A percentile compares a stretch with the other conserved stretches of the same genome.
These are phyloP conservation scores for Cymodocea nodosa DNA, from an alignment of 116 monocot genomes.

Conservation along the genomic window DNA sequence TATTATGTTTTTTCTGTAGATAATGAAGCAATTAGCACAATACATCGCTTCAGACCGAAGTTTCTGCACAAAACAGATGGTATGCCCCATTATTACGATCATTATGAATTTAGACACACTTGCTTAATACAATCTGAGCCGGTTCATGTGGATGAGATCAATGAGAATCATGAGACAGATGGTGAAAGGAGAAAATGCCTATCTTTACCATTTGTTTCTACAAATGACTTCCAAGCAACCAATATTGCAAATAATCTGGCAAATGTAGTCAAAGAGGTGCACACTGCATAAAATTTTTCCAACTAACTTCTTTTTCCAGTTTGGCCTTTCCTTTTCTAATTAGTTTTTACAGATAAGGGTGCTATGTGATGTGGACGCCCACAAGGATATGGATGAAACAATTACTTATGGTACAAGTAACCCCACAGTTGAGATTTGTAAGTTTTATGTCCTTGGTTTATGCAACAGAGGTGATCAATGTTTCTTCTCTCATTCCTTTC, in stretches of 20 bases:
- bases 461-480: slow-evolving; percentile 49
- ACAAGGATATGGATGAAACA: slow-evolving; percentile 4
- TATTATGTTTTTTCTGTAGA: slow-evolving; percentile 22
- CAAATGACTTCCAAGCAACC: slow-evolving; percentile 25
- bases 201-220: slow-evolving; percentile 49
- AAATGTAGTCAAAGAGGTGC: slow-evolving; percentile 53
- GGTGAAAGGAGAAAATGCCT: slow-evolving; percentile 19
- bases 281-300: background rate
- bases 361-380: slow-evolving; percentile 16
- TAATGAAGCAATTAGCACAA: slow-evolving; percentile 35
- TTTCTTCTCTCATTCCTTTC: slow-evolving; percentile 54
- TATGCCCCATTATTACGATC: slow-evolving; percentile 26
- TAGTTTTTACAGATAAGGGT: slow-evolving; percentile 28
- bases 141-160: slow-evolving; percentile 10
- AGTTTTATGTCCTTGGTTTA: slow-evolving; percentile 36
- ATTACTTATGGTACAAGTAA: background rate
- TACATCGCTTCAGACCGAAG: slow-evolving; percentile 53
- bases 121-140: slow-evolving; percentile 32
- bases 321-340: background rate
- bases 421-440: slow-evolving; percentile 15
- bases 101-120: slow-evolving; percentile 35
- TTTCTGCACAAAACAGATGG: slow-evolving; percentile 24
- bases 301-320: background rate
- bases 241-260: slow-evolving; percentile 29
- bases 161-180: slow-evolving; percentile 11